These are phyloP conservation scores for Eragrostis nindensis DNA, from an alignment of 176 grass and related monocot genomes.

Conservation along the genomic window DNA sequence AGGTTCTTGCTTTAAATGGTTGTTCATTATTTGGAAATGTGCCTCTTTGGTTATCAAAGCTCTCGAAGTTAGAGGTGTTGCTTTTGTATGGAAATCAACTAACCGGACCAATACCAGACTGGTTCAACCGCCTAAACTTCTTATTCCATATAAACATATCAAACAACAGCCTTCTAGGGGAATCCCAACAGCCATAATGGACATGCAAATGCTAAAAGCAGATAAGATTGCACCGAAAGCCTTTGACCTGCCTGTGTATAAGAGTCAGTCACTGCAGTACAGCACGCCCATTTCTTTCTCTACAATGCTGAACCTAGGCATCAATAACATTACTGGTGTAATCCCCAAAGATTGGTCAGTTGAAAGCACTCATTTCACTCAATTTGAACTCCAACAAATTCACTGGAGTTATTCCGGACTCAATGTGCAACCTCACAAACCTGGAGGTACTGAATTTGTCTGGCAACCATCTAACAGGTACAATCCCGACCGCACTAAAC, in stretches of 20 bases:
- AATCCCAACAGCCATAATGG: constrained; percentile 38
- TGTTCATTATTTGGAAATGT: constrained; percentile 46
- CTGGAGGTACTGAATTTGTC: constrained; percentile 34
- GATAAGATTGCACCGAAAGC: constrained; percentile 7
- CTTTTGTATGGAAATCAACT: constrained; percentile 30
- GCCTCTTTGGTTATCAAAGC: constrained; percentile 47
- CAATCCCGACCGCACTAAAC: background rate
- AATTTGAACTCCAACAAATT: constrained; percentile 30
- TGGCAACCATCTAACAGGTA: constrained; percentile 36
- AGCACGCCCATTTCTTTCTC: background rate
- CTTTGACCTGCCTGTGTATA: constrained; percentile 40
- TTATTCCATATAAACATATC: constrained; percentile 48
- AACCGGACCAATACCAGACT: constrained; percentile 40
- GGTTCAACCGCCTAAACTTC: constrained; percentile 26
- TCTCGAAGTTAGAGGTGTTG: constrained; percentile 31
- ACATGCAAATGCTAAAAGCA: constrained; percentile 41
- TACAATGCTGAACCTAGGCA: constrained; percentile 1
- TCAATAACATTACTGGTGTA: constrained; percentile 21
- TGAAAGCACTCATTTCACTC: constrained; percentile 29
- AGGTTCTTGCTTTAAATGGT: constrained; percentile 18
- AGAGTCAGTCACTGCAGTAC: constrained; percentile 8
- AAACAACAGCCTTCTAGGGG: constrained; percentile 45
- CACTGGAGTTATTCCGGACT: constrained; percentile 27
- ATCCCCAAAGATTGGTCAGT: constrained; percentile 43
- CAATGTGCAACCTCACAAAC: constrained; percentile 34